phyloP scores from a whole-genome alignment of 129 eudicot species.

The Ambrosia artemisiifolia region DNA sequence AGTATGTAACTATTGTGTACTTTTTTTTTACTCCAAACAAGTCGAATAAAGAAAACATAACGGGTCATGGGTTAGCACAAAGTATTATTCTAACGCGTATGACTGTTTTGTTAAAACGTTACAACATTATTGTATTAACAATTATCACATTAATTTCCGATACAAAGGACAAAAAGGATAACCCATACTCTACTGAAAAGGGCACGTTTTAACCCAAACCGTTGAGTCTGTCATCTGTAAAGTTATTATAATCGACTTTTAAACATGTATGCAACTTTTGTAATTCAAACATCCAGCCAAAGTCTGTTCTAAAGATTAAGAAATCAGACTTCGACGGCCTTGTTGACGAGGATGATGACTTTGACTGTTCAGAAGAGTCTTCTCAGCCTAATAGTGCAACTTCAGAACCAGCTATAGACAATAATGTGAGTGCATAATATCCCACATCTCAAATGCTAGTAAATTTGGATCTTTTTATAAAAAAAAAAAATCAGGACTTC shows the following conservation, averaged over 20 bases:
- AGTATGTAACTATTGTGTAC: constrained; percentile 38
- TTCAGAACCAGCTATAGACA: constrained; percentile 39
- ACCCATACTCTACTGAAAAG: neutral
- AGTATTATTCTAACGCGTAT: no score
- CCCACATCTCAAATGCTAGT: neutral
- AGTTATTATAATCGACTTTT: neutral
- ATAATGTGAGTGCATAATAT: constrained; percentile 34
- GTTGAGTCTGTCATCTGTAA: neutral
- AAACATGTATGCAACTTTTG: constrained; percentile 1
- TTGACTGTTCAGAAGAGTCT: constrained; percentile 26
- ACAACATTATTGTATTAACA: no score
- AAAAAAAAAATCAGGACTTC: neutral
- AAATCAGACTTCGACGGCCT: constrained; percentile 70
- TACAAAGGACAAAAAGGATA: neutral
- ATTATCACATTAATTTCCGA: neutral
- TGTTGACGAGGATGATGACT: constrained; percentile 59
- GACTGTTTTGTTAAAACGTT: no score
- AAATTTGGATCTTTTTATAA: neutral
- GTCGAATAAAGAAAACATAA: no score
- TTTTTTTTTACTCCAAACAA: no score
- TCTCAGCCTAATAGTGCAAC: constrained; percentile 38
- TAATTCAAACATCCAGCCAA: constrained; percentile 56
- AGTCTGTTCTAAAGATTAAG: constrained; percentile 64
- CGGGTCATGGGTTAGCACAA: no score
- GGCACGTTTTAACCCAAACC: neutral